Conservation (phyloP, 495 filamentous ascomycete genomes). For the Aspergillus taichungensis region DNA sequence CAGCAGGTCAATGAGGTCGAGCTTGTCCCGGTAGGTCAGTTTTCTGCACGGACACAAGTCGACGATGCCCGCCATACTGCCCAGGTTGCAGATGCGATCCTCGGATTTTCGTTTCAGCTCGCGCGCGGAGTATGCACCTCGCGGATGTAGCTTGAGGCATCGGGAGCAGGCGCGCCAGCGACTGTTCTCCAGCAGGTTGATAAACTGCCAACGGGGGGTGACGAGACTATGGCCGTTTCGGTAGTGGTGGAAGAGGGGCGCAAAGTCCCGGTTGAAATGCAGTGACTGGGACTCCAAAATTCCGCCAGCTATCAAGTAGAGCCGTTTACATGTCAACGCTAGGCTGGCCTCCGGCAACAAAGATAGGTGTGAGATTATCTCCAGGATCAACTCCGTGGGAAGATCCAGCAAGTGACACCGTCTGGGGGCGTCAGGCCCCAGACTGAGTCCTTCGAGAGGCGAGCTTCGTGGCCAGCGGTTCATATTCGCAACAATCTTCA, state of each 20-base stretch:
- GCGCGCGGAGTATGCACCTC: constrained; percentile 24
- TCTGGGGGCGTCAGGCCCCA: constrained; percentile 9
- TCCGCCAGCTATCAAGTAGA: constrained; percentile 29
- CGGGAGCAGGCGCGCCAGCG: constrained; percentile 36
- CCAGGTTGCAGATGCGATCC: constrained; percentile 29
- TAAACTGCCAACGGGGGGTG: constrained; percentile 34
- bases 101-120: constrained; percentile 32
- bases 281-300: constrained; percentile 30
- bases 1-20: constrained; percentile 29
- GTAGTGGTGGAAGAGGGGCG: constrained; percentile 39
- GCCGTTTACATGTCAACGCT: constrained; percentile 37
- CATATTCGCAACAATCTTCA: constrained; percentile 28
- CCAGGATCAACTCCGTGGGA: constrained; percentile 35
- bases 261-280: constrained; percentile 37
- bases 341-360: constrained; percentile 33
- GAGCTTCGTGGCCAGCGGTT: constrained; percentile 18
- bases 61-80: constrained; percentile 34
- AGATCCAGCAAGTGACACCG: constrained; percentile 34
- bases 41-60: constrained; percentile 42
- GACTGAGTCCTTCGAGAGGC: constrained; percentile 7
- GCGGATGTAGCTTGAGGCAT: constrained; percentile 38
- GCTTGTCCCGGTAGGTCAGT: constrained; percentile 35
- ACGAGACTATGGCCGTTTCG: constrained; percentile 33
- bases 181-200: constrained; percentile 30
- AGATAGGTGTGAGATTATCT: constrained; percentile 33